Conservation (phyloP, 2,329 filamentous ascomycete species). For the Fusarium euwallaceae region DNA sequence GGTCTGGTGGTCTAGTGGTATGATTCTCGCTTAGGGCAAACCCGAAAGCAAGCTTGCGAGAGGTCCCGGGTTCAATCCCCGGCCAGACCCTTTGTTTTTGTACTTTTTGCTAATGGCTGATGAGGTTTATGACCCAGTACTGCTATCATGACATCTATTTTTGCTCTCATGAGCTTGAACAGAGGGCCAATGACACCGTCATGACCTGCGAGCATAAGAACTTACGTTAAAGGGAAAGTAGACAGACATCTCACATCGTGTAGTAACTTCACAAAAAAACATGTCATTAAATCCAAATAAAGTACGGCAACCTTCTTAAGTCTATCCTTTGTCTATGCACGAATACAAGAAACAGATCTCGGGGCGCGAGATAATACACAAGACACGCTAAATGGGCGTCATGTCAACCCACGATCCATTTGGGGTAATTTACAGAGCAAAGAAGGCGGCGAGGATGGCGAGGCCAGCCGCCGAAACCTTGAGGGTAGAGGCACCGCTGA, state of each 20-base stretch:
- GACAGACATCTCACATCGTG: background rate
- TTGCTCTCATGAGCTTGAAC: background rate
- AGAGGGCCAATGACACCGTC: background rate
- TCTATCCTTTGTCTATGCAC: conserved; percentile 48
- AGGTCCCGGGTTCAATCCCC: conserved; percentile 63
- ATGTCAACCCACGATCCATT: conserved; percentile 42
- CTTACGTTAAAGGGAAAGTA: too few relatives aligned
- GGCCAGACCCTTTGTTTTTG: conserved; percentile 56
- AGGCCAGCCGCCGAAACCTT: conserved; percentile 36
- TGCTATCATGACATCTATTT: background rate
- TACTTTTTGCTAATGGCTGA: conserved; percentile 7
- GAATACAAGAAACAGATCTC: conserved; percentile 48
- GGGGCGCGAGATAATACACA: conserved; percentile 40
- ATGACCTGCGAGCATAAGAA: background rate
- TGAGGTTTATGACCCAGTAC: background rate
- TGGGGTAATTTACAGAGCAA: conserved; percentile 44
- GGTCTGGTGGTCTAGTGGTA: conserved; percentile 75
- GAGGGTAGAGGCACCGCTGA: conserved; percentile 35
- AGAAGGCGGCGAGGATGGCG: conserved; percentile 35
- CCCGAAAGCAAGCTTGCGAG: conserved; percentile 57
- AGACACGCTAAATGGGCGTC: conserved; percentile 45
- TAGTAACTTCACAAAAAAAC: background rate
- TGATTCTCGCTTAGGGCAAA: conserved; percentile 77
- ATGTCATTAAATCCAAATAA: conserved; percentile 21
- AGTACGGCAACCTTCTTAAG: conserved; percentile 38